phyloP scores from a whole-genome alignment of 768 basidiomycete genomes.

The Leucogyrophana mollusca region DNA sequence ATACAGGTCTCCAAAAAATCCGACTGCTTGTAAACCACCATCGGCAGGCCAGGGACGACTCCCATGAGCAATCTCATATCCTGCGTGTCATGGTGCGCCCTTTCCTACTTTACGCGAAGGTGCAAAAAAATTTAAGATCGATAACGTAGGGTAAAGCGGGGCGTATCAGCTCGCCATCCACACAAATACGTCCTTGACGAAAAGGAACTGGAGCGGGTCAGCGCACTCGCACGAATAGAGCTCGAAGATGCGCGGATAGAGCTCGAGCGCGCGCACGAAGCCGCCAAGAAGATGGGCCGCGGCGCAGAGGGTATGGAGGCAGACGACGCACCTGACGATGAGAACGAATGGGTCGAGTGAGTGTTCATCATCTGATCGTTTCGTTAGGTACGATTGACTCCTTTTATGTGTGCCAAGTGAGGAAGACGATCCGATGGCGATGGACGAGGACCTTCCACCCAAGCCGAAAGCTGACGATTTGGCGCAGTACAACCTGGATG shows the following conservation, averaged over 20 bases:
- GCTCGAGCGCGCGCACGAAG: conserved; percentile 77
- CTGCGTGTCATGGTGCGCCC: conserved; percentile 54
- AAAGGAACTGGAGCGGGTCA: conserved; percentile 85
- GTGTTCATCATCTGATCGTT: conserved; percentile 31
- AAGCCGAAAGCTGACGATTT: conserved; percentile 61
- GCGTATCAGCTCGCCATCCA: conserved; percentile 73
- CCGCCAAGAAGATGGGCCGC: conserved; percentile 67
- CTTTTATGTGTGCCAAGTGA: conserved; percentile 31
- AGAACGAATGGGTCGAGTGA: conserved; percentile 85
- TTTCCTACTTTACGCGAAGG: neutral
- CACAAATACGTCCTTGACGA: conserved; percentile 89
- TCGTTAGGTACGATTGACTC: conserved; percentile 12
- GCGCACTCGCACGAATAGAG: conserved; percentile 81
- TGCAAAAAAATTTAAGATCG: neutral
- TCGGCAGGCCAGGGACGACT: conserved; percentile 33
- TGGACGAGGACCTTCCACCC: conserved; percentile 38
- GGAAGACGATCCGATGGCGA: conserved; percentile 63
- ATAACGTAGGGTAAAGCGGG: conserved; percentile 68
- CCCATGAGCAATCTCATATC: conserved; percentile 82
- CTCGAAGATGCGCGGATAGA: conserved; percentile 89
- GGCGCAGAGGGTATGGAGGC: conserved; percentile 66
- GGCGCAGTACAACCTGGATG: conserved; percentile 84
- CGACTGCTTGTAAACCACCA: too few species aligned
- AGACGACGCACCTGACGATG: conserved; percentile 51
- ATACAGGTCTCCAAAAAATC: too few species aligned